Evolutionary conservation across 768 basidiomycete species (phyloP).

Genomic region (Dendrothele bispora): DNA sequence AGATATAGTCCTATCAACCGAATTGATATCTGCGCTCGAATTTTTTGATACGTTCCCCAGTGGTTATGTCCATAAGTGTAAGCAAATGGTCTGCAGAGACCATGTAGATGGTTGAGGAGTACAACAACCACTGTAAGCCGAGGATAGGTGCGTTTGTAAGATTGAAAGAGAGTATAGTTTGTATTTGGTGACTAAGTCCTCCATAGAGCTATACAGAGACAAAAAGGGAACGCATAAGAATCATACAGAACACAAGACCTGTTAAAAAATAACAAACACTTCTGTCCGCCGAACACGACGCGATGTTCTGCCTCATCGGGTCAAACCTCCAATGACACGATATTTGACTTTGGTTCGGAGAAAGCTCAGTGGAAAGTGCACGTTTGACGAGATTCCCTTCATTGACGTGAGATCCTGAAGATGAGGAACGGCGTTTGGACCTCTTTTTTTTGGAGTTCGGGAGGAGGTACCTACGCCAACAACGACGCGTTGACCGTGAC

Average conservation of each 20-base stretch:
- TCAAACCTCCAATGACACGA: conserved; percentile 94
- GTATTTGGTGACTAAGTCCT: conserved; percentile 88
- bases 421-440: no score
- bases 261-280: conserved; percentile 71
- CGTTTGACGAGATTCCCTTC: no score
- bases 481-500: no score
- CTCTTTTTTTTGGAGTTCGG: no score
- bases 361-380: background rate
- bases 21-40: conserved; percentile 91
- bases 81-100: conserved; percentile 91
- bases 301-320: conserved; percentile 90
- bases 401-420: no score
- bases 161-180: conserved; percentile 82
- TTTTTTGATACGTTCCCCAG: conserved; percentile 79
- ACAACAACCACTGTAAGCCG: conserved; percentile 89
- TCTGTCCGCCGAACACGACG: conserved; percentile 88
- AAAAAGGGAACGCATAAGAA: background rate
- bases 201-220: conserved; percentile 69
- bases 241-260: background rate
- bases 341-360: conserved; percentile 1
- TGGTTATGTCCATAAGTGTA: conserved; percentile 72
- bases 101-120: conserved; percentile 71
- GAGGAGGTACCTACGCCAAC: no score
- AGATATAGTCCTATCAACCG: conserved; percentile 83
- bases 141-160: conserved; percentile 90